Evolutionary conservation across 768 basidiomycete species (phyloP), one percentile per base, ranked within the genome.

Genomic region (Termitomyces sp.): DNA sequence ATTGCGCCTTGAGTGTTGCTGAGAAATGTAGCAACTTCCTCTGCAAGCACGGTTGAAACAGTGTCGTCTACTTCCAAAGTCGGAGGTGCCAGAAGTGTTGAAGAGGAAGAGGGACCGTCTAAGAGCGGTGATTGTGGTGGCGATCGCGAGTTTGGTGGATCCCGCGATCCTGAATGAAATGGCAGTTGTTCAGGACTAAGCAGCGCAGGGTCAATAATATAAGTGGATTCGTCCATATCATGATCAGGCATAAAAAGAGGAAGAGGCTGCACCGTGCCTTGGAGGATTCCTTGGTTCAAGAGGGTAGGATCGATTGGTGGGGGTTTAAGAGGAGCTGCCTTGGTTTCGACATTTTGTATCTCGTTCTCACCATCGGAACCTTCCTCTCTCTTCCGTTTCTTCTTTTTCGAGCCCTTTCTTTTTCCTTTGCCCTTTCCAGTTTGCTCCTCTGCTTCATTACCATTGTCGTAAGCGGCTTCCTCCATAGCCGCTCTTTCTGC

Each of bases 21-120:
- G 33, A 95, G 76, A 65, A 86, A 87, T 2, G 77, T 80, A 1
- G 83, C 75, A 1, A 95, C 86, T 69, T 93, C 91, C 58, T 86
- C 81, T 0, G 84, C 79, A 22, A 94, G 79, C 1, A 78, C 81
- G 31, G 78, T 79, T 31, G 87, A 84, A 6, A 86, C 80, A 2
- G 83, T 78, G 58, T 83, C 81, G 33, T 93, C 90, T 1, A 85
- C 72, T 15, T 70, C 67, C 8, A 68, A 69, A n/a, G 67, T 68
- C 9, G 73, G 73, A 0, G 79, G 69, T 15, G 68, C 63, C 18
- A 64, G 62, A 13, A 65, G 44, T 30, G 55, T 55, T 22, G 62
- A 55, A 51, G 48, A 66, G 54, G 57, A 46, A 31, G 62, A 45
- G 15, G 67, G 42, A 11, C 41, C 54, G 20, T 48, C 37, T 24